phyloP scores from a whole-genome alignment of 257 asterid species.

The Scutellaria baicalensis region DNA sequence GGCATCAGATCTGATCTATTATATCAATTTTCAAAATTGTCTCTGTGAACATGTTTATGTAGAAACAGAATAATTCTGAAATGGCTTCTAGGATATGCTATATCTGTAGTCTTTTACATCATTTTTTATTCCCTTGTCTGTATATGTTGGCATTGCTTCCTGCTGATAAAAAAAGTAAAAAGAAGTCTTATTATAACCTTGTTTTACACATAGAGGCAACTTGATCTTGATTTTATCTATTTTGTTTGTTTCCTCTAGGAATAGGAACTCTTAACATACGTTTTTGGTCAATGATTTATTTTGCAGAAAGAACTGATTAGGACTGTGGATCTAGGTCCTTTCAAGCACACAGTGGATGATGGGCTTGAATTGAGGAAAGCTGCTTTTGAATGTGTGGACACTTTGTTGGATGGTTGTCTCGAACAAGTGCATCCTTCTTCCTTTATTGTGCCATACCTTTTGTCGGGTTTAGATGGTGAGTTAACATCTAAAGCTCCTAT shows the following conservation, averaged over 20 bases:
- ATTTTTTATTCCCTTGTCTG: no score
- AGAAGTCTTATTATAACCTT: no score
- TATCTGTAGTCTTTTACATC: no score
- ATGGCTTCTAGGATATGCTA: no score
- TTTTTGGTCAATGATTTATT: conserved; percentile 9
- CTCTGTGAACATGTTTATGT: no score
- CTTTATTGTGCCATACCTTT: conserved; percentile 86
- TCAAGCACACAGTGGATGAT: conserved; percentile 99
- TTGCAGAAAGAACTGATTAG: conserved; percentile 97
- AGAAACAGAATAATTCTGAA: no score
- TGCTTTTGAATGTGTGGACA: conserved; percentile 96
- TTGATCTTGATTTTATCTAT: no score
- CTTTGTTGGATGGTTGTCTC: conserved; percentile 91
- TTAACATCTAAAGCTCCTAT: neutral
- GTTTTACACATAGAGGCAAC: no score
- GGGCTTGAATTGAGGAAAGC: conserved; percentile 99
- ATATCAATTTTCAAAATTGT: no score
- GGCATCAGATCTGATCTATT: no score
- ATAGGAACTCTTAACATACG: neutral
- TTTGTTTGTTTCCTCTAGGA: neutral
- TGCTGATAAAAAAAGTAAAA: no score
- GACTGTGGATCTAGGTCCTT: conserved; percentile 98
- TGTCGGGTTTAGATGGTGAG: conserved; percentile 96
- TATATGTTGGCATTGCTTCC: no score
- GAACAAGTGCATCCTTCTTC: conserved; percentile 99